phyloP scores from a whole-genome alignment of 192 early-diverging fungal species.

The Umbelopsis sp. region DNA sequence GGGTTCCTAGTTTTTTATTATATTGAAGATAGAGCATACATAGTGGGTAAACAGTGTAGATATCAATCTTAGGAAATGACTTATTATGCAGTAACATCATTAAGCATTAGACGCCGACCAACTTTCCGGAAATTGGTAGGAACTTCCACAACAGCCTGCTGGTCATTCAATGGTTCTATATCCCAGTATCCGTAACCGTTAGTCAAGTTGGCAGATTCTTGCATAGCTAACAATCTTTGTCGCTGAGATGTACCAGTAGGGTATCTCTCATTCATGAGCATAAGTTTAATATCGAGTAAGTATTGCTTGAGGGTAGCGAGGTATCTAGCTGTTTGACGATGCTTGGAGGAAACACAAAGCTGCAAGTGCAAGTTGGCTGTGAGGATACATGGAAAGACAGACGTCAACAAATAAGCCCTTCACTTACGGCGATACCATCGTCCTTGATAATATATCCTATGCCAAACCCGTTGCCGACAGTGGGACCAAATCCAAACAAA shows the following conservation, averaged over 20 bases:
- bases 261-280: conserved; percentile 41
- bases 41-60: background rate
- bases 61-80: background rate
- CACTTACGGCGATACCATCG: conserved; percentile 49
- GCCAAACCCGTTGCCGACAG: conserved; percentile 79
- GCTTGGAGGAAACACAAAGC: conserved; percentile 50
- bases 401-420: background rate
- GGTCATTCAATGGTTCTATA: conserved; percentile 28
- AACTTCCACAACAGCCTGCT: background rate
- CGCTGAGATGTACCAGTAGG: conserved; percentile 29
- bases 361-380: background rate
- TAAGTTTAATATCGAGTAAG: conserved; percentile 36
- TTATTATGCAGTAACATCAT: background rate
- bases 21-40: too few species aligned
- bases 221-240: conserved; percentile 32
- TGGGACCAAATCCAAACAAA: conserved; percentile 81
- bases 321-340: conserved; percentile 49
- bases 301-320: conserved; percentile 43
- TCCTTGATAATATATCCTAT: conserved; percentile 77
- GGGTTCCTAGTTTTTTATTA: too few species aligned
- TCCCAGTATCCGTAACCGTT: conserved; percentile 52
- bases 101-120: conserved; percentile 30
- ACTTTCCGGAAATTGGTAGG: conserved; percentile 21
- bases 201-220: conserved; percentile 23
- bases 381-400: background rate